Percentiles rank a stretch among this genome's conserved stretches.
These are phyloP conservation scores for Neocatenulostroma microsporum DNA, from an alignment of 2,329 filamentous ascomycete genomes.

Conservation along the genomic window DNA sequence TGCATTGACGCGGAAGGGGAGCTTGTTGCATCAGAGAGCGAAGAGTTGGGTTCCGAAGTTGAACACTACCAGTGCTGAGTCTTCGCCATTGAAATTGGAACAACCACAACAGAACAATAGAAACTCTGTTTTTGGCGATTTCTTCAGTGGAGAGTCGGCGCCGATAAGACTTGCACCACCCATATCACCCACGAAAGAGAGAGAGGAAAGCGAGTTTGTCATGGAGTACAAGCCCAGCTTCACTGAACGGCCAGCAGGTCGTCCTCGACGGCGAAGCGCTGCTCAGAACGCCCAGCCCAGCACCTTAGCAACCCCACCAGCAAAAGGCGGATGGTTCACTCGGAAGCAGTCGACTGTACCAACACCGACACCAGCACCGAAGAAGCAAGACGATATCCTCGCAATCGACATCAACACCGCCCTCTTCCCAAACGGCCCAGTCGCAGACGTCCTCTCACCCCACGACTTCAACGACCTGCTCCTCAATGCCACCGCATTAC, in stretches of 20 bases:
- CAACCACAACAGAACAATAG: conserved; percentile 14
- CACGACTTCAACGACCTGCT: conserved; percentile 51
- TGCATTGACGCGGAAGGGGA: conserved; percentile 23
- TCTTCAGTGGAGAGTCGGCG: conserved; percentile 29
- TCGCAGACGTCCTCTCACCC: conserved; percentile 43
- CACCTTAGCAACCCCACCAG: conserved; percentile 5
- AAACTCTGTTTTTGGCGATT: conserved; percentile 21
- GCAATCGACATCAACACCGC: conserved; percentile 48
- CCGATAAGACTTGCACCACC: conserved; percentile 26
- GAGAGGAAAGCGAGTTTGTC: conserved; percentile 26
- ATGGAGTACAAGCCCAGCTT: conserved; percentile 30
- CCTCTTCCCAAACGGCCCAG: conserved; percentile 47
- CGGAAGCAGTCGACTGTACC: conserved; percentile 19
- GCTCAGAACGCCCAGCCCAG: conserved; percentile 5
- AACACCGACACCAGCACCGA: conserved; percentile 9
- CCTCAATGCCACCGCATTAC: conserved; percentile 48
- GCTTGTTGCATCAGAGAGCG: conserved; percentile 24
- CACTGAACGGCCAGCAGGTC: conserved; percentile 22
- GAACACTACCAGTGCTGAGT: conserved; percentile 7
- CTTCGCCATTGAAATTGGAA: conserved; percentile 8
- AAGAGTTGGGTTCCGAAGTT: conserved; percentile 25
- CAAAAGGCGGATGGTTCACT: conserved; percentile 27
- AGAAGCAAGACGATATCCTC: conserved; percentile 42
- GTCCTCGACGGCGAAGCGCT: conserved; percentile 11
- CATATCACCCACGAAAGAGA: conserved; percentile 22